Conservation (phyloP, 768 basidiomycete species). For the Trametes maxima region DNA sequence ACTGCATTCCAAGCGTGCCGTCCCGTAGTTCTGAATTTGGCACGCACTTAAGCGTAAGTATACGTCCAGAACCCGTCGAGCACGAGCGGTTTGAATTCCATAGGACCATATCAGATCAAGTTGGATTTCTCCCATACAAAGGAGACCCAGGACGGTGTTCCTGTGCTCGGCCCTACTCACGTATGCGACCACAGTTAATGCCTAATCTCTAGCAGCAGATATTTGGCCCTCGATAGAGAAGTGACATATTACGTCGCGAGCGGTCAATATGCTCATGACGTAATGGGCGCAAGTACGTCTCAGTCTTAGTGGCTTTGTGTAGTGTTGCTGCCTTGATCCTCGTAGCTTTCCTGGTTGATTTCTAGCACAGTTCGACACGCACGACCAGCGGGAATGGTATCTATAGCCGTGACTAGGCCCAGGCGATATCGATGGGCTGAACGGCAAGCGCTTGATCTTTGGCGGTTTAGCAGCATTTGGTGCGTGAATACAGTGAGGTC, state of each 20-base stretch:
- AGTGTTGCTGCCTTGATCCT: neutral
- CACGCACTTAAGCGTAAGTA: too few species aligned
- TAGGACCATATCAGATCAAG: too few species aligned
- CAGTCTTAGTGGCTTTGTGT: constrained; percentile 39
- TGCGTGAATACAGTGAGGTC: too few species aligned
- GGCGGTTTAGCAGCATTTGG: too few species aligned
- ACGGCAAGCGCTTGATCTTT: too few species aligned
- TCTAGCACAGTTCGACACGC: constrained; percentile 49
- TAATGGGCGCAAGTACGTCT: constrained; percentile 52
- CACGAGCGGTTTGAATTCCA: too few species aligned
- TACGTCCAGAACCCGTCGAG: too few species aligned
- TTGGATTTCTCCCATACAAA: constrained; percentile 30
- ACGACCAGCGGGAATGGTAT: constrained; percentile 27
- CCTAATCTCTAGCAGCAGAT: constrained; percentile 37
- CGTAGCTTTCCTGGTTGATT: constrained; percentile 49
- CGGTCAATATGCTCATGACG: constrained; percentile 54
- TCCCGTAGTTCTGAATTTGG: too few species aligned
- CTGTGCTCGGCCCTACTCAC: constrained; percentile 39
- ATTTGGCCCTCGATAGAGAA: constrained; percentile 43
- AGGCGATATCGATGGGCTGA: too few species aligned
- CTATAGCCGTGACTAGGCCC: too few species aligned
- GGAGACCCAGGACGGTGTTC: constrained; percentile 26
- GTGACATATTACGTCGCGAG: constrained; percentile 45
- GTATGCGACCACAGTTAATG: constrained; percentile 36
- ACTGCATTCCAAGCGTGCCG: too few species aligned